Conservation (phyloP, 345 rosid species). For the Rhodamnia rubescens region DNA sequence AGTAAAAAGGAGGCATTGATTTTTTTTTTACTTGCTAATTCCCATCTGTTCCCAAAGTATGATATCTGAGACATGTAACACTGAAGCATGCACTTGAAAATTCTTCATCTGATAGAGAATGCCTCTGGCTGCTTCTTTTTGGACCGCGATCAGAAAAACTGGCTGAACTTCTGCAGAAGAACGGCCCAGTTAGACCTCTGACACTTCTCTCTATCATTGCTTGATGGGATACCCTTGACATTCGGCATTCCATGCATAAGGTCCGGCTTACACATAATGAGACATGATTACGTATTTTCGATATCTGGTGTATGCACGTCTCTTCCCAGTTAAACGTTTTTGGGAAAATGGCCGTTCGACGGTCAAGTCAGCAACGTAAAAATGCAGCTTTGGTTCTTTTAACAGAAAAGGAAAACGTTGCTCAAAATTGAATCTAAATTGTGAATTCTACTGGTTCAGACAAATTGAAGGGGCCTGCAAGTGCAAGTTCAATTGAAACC, state of each 20-base stretch:
- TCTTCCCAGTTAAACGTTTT: not conserved
- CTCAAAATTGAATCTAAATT: not conserved
- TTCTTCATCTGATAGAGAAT: not conserved
- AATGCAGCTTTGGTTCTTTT: not conserved
- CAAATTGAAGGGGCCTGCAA: not conserved
- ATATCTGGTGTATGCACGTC: not conserved
- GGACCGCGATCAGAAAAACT: not conserved
- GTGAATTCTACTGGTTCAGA: not conserved
- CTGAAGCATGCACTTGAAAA: not conserved
- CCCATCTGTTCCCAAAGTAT: not conserved
- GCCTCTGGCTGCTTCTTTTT: not conserved
- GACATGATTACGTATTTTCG: not conserved
- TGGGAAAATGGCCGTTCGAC: not conserved
- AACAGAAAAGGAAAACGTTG: not conserved
- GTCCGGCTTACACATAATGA: not conserved
- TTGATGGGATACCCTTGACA: not conserved
- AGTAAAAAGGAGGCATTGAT: not conserved
- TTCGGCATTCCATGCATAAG: not conserved
- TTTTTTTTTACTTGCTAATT: not conserved
- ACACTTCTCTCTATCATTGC: not conserved
- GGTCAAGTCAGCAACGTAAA: not conserved
- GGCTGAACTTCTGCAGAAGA: not conserved
- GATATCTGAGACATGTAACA: not conserved
- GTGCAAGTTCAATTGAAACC: not conserved
- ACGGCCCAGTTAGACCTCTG: not conserved